Base-by-base conservation (phyloP, 2,329 filamentous ascomycete genomes). In the Bipolaris bicolor region DNA sequence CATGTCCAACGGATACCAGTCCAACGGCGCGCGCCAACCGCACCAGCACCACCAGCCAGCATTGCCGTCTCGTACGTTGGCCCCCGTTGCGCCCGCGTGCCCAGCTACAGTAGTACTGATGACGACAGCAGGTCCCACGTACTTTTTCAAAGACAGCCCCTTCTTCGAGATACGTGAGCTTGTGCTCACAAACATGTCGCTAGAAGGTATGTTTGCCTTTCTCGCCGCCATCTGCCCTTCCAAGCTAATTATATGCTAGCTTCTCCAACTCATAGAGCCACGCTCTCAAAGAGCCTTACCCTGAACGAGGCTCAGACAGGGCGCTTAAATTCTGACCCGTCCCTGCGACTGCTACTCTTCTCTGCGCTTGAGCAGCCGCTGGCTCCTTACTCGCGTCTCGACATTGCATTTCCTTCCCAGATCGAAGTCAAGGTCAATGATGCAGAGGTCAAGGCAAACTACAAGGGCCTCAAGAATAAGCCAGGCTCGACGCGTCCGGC, bases 381-480 rank as follows among this genome's bases (percentile, higher is more conserved):
- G 0, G 57, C 65, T 2, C 62, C 59, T 6, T 77, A 63, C 58
- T 60, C 70, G 4, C 67, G 72, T 24, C 77, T 80, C 34, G 92
- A 98, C 60, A 88, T 99, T 52, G 81, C 91, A 0, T 99, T 99
- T 64, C 95, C 95, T 1, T 88, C 94, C 67, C 92, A 97, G 77
- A 90, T 95, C 31, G 95, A 99, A 74, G 84, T 99, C 55, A 94
- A 92, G 73, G 86, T 97, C 54, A 99, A 99, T 67, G 84, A 87
- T 9, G 90, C 90, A 33, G 92, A 97, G 55, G 84, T 97, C 65
- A 95, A 94, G 76, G 89, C 90, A n/a, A 99, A 98, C 74, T 83
- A 96, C 65, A 90, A 95, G 65, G 95, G 95, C 4, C 78, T 99
- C 60, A 99, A 99, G 78, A 97, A 97, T 76, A 96, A 95, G 76